These are phyloP conservation scores for Kingdonia uniflora DNA, from an alignment of 164 flowering plant genomes.

Conservation along the genomic window DNA sequence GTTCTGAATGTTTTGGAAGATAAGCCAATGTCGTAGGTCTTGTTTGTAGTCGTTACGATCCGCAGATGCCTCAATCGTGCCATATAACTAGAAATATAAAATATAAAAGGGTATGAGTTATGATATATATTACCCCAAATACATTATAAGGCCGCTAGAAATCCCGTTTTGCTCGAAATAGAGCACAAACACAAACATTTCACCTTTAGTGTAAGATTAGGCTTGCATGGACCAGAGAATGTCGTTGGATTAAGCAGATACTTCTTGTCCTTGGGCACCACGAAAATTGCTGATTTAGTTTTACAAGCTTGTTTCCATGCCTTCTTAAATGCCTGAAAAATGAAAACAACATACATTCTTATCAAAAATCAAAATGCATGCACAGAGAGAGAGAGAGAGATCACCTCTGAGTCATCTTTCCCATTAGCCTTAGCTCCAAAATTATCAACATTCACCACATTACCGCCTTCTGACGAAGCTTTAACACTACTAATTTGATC, in stretches of 20 bases:
- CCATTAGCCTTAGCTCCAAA: constrained; percentile 62
- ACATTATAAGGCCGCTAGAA: no score
- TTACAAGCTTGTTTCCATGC: constrained; percentile 73
- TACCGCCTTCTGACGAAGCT: not conserved
- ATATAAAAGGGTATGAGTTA: not conserved
- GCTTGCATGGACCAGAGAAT: constrained; percentile 76
- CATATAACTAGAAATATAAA: constrained; percentile 41
- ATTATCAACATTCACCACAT: constrained; percentile 25
- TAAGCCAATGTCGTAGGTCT: constrained; percentile 40
- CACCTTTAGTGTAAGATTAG: constrained; percentile 46
- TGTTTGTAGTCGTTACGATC: constrained; percentile 35
- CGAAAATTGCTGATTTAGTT: constrained; percentile 22
- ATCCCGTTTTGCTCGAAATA: no score
- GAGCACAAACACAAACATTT: constrained; percentile 3
- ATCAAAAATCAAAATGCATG: not conserved
- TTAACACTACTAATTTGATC: constrained; percentile 1
- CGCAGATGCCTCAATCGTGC: constrained; percentile 53
- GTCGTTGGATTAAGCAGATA: constrained; percentile 50
- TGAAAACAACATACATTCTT: not conserved
- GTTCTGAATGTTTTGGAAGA: constrained; percentile 23
- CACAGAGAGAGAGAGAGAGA: not conserved
- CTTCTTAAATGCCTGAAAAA: constrained; percentile 46
- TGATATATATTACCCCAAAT: not conserved
- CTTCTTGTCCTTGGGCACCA: constrained; percentile 39
- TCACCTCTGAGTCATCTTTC: constrained; percentile 39